Percentiles rank a stretch among this genome's conserved stretches.
Conservation (phyloP, 306 rosid genomes). For the Acacia melanoxylon region DNA sequence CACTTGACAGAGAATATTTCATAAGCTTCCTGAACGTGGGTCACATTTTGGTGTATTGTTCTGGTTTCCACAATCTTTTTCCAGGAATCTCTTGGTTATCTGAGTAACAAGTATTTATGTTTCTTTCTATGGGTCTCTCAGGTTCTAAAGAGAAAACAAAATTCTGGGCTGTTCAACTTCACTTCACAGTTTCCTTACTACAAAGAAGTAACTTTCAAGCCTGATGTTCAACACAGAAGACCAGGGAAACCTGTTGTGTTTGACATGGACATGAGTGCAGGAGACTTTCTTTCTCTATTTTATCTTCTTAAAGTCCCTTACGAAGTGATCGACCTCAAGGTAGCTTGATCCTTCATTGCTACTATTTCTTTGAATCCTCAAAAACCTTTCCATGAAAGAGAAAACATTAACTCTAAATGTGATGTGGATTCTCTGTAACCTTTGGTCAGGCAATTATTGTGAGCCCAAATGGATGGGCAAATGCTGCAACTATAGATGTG, state of each 20-base stretch:
- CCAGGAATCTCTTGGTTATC: neutral
- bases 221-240: constrained; percentile 49
- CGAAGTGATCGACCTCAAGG: constrained; percentile 79
- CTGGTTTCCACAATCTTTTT: neutral
- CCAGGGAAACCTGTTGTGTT: constrained; percentile 78
- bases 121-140: constrained; percentile 5
- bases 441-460: constrained; percentile 73
- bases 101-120: neutral
- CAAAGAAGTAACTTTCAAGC: constrained; percentile 57
- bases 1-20: constrained; percentile 72
- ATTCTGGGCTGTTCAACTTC: constrained; percentile 75
- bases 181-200: constrained; percentile 73
- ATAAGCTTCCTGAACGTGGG: constrained; percentile 73
- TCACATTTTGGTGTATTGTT: neutral
- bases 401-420: neutral
- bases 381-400: neutral
- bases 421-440: neutral
- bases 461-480: constrained; percentile 95
- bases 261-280: constrained; percentile 98
- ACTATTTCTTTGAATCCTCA: neutral
- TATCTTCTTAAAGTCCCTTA: constrained; percentile 86
- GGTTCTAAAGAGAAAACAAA: constrained; percentile 37
- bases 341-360: constrained; percentile 21
- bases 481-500: constrained; percentile 85
- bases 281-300: constrained; percentile 85